These are phyloP conservation scores for Nannizziopsis barbatae DNA, from an alignment of 2,329 filamentous ascomycete species.

Conservation along the genomic window DNA sequence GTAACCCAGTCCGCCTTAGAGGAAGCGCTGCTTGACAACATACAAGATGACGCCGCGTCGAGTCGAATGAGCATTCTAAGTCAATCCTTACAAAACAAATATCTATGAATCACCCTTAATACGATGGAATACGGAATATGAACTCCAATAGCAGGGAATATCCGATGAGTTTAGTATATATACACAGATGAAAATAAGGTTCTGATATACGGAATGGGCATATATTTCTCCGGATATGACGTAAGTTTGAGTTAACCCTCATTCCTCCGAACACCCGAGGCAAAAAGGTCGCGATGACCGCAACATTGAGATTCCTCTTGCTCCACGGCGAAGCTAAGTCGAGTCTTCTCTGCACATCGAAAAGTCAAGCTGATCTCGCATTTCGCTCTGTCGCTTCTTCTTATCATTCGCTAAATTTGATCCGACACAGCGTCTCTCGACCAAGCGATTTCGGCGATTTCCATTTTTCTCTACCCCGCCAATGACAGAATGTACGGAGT, in stretches of 20 bases:
- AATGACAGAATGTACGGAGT: slow-evolving; percentile 16
- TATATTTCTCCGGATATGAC: slow-evolving; percentile 1
- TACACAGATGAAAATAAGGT: too few relatives aligned
- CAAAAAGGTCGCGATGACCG: neutral
- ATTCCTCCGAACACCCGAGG: slow-evolving; percentile 1
- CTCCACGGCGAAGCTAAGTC: neutral
- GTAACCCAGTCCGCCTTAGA: slow-evolving; percentile 55
- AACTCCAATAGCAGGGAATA: too few relatives aligned
- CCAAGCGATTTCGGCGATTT: neutral
- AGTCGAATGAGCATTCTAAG: slow-evolving; percentile 43
- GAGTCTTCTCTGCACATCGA: neutral
- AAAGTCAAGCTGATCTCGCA: neutral
- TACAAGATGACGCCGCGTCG: slow-evolving; percentile 44
- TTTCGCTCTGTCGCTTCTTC: neutral
- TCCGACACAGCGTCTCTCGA: neutral
- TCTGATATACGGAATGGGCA: neutral
- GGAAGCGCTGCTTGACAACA: slow-evolving; percentile 52
- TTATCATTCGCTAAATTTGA: neutral
- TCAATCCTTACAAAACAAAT: slow-evolving; percentile 44
- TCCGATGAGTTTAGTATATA: too few relatives aligned
- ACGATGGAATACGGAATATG: too few relatives aligned
- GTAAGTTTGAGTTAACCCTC: neutral
- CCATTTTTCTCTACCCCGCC: slow-evolving; percentile 11
- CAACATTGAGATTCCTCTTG: too few relatives aligned
- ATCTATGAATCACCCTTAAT: slow-evolving; percentile 26